Base-by-base conservation (phyloP, 768 basidiomycete species). In the Amanita muscaria region DNA sequence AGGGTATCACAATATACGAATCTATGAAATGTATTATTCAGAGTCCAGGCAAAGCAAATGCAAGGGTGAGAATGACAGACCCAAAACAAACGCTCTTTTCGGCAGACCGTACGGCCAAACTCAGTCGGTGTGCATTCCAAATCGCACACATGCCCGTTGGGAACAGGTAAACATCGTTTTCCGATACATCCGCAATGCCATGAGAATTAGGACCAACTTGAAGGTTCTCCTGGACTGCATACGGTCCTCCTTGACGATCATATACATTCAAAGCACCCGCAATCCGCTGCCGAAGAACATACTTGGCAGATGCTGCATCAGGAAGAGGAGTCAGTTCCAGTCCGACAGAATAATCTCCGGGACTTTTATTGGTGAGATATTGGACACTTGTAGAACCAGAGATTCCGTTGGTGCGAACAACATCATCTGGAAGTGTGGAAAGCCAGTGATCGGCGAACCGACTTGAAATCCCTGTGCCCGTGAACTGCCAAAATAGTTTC, bases 401-500 rank as follows among this genome's bases (percentile, higher is more conserved):
- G 30, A 58, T 60, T 18, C 54, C 53, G 23, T 30, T 14, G n/a
- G n/a, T n/a, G n/a, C n/a, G n/a, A n/a, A n/a, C 3, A 10, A 10
- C 3, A 57, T n/a, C 30, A 24, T 68, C 66, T 21, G 74, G 73
- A 1, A 92, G 69, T 53, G 89, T 66, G 23, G 79, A 69, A 33
- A 98, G 69, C 56, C 86, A 91, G 46, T 79, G 72, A 47, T 92
- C 90, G 3, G 91, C 91, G n/a, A 85, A 64, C 5, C 94, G 80
- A 49, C 88, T 91, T 3, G 87, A 90, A 31, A 99, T 81, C 1
- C 93, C 92, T 47, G 85, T 66, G 0, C 94, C 94, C 0, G 85
- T 80, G 59, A 97, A 93, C 53, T 97, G 93, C 94, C 94, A 98
- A 63, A 93, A 97, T 59, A 89, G 74, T 59, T 88, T 94, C 7